A percentile compares a stretch with the other conserved stretches of the same genome.
phyloP scores from a whole-genome alignment of 1,284 basidiomycete genomes.

The Ganoderma meredithae region DNA sequence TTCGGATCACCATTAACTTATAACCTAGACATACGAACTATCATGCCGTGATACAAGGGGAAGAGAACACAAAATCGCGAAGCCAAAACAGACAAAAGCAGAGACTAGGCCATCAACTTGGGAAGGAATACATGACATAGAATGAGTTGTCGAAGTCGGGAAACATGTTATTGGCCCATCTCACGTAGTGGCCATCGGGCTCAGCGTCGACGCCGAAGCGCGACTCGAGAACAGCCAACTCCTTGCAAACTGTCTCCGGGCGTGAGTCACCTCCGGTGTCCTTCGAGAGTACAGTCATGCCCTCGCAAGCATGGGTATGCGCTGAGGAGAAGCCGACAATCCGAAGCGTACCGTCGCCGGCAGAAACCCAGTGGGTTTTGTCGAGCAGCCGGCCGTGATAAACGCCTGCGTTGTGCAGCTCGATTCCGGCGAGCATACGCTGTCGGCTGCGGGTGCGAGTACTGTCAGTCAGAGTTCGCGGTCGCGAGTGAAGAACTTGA shows the following conservation, averaged over 20 bases:
- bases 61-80: background rate
- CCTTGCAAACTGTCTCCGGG: conserved; percentile 21
- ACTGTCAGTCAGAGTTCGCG: background rate
- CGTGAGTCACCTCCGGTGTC: conserved; percentile 20
- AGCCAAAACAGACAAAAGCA: background rate
- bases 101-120: background rate
- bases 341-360: conserved; percentile 26
- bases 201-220: conserved; percentile 32
- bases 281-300: conserved; percentile 22
- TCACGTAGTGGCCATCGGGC: conserved; percentile 15
- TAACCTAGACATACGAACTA: background rate
- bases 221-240: conserved; percentile 29
- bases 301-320: conserved; percentile 23
- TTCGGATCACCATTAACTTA: background rate
- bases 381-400: conserved; percentile 24
- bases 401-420: conserved; percentile 26
- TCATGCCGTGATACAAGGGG: background rate
- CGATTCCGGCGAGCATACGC: conserved; percentile 23
- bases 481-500: background rate
- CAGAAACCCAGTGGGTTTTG: conserved; percentile 24
- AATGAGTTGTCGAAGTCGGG: conserved; percentile 22
- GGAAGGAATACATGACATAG: conserved; percentile 14
- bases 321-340: conserved; percentile 32
- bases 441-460: conserved; percentile 24
- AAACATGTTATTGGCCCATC: conserved; percentile 22